Conservation (phyloP, 2,329 filamentous ascomycete species). For the Colletotrichum liriopes region DNA sequence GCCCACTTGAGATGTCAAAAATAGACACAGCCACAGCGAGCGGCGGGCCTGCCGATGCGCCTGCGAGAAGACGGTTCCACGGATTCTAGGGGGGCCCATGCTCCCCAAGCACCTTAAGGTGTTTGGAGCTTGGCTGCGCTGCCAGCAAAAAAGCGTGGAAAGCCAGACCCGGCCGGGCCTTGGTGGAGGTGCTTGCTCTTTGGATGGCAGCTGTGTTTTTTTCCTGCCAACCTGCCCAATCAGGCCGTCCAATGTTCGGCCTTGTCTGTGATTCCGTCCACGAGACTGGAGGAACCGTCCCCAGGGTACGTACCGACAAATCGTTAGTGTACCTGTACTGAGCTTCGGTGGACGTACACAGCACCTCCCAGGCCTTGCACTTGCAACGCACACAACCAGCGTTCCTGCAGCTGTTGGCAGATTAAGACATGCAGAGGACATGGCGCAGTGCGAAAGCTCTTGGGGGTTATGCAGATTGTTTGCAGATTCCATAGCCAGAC, state of each 20-base stretch:
- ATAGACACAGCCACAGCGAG: slow-evolving; percentile 40
- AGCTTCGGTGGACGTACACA: neutral
- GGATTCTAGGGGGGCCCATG: slow-evolving; percentile 5
- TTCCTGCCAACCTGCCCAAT: slow-evolving; percentile 4
- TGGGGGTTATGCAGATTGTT: too few relatives aligned
- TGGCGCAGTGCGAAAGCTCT: neutral
- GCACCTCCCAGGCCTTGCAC: neutral
- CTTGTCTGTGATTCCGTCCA: slow-evolving; percentile 16
- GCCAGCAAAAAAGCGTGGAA: neutral
- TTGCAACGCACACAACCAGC: neutral
- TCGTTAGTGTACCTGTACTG: neutral
- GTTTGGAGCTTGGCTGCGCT: neutral
- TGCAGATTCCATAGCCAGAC: too few relatives aligned
- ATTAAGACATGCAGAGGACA: slow-evolving; percentile 7
- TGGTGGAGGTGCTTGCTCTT: slow-evolving; percentile 4
- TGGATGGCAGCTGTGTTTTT: slow-evolving; percentile 22
- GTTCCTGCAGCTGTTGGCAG: slow-evolving; percentile 33
- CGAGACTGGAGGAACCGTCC: neutral
- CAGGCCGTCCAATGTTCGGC: neutral
- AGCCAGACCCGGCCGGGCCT: neutral
- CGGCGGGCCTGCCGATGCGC: slow-evolving; percentile 35
- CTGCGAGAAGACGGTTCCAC: slow-evolving; percentile 2
- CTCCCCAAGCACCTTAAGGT: slow-evolving; percentile 1
- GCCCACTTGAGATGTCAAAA: slow-evolving; percentile 25
- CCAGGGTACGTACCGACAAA: slow-evolving; percentile 4